phyloP scores from a whole-genome alignment of 768 basidiomycete genomes.

The Macrocybe gigantea region DNA sequence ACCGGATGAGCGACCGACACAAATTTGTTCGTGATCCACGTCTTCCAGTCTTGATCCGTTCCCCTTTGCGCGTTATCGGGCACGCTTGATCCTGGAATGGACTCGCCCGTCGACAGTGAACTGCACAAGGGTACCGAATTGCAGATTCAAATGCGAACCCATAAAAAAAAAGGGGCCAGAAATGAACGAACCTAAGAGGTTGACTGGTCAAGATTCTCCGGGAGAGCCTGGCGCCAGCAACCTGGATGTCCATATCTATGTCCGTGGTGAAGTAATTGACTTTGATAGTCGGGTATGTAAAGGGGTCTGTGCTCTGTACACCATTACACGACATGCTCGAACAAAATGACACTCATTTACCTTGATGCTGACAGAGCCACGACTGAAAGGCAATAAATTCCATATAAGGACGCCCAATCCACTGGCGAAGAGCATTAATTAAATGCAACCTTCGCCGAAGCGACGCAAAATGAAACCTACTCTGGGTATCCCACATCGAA shows the following conservation, averaged over 20 bases:
- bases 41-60: constrained; percentile 37
- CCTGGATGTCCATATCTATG: constrained; percentile 44
- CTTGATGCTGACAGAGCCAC: constrained; percentile 43
- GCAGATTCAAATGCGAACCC: background rate
- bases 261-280: constrained; percentile 47
- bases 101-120: constrained; percentile 35
- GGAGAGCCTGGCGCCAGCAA: constrained; percentile 39
- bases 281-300: constrained; percentile 37
- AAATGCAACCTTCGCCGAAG: background rate
- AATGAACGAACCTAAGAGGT: constrained; percentile 32
- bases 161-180: background rate
- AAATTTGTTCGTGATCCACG: constrained; percentile 38
- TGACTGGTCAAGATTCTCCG: constrained; percentile 33
- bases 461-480: constrained; percentile 19
- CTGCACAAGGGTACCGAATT: constrained; percentile 10
- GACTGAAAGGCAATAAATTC: constrained; percentile 50
- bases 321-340: background rate
- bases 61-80: constrained; percentile 40
- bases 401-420: constrained; percentile 45
- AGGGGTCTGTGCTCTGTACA: constrained; percentile 38
- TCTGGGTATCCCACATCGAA: constrained; percentile 40
- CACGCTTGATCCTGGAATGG: constrained; percentile 31
- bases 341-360: constrained; percentile 18
- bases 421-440: constrained; percentile 14
- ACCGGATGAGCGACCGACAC: constrained; percentile 44